Base-by-base conservation (phyloP, 371 early-diverging fungal genomes). In the Lichtheimia hyalospora region DNA sequence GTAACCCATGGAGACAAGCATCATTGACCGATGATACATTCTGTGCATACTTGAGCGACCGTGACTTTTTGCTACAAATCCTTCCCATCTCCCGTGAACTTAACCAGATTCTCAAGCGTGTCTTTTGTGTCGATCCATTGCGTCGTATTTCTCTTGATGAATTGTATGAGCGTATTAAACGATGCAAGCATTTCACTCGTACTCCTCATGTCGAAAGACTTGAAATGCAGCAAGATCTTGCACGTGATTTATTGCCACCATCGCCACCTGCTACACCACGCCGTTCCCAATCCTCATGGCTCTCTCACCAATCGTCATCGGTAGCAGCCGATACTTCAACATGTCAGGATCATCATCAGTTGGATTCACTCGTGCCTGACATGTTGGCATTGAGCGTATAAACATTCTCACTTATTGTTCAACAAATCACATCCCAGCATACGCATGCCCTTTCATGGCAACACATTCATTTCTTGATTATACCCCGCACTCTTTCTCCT, bases 1-100 rank as follows among this genome's bases (percentile, higher is more conserved):
- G 89, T 53, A 91, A 91, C 62, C 91, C 92, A 3, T 92, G 92
- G 92, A 86, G 84, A 53, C 88, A 86, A 58, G 92, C 92, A 16
- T 84, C 83, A 50, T 57, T 83, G 20, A 69, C 81, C 20, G 92
- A 92, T 58, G 86, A 86, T 18, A 82, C 91, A n/a, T 94, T 92
- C 68, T 64, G 70, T 48, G 81, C 86, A 24, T 92, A 82, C 68
- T 60, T 86, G 25, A 59, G 60, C 40, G 77, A 86, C 67, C 86
- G 81, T 54, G 74, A 84, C 48, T 83, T 88, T 57, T 65, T 92
- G 46, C 79, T 81, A 43, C 74, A 69, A 23, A 90, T 86, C 39
- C 78, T 87, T 48, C 90, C 77, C 57, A 90, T 94, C 52, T 86
- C 91, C 1, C 75, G 74, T 51, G 84, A 84, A 42, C 79, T 94